phyloP scores from a whole-genome alignment of 2,329 filamentous ascomycete genomes.

The Exophiala lecanii-corni region DNA sequence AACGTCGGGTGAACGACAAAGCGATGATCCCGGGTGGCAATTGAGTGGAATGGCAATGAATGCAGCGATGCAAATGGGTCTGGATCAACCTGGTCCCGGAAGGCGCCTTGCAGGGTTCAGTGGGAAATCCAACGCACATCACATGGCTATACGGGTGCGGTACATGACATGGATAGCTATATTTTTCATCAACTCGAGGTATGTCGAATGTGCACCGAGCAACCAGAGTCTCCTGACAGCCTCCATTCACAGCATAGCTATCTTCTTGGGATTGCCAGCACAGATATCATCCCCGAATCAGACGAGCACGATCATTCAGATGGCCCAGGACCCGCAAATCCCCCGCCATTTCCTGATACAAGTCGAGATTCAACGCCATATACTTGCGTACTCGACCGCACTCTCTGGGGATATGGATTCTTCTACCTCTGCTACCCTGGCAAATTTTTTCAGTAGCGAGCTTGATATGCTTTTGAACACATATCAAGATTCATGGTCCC shows the following conservation, averaged over 20 bases:
- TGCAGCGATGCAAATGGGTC: constrained; percentile 8
- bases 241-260: constrained; percentile 2
- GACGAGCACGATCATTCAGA: constrained; percentile 3
- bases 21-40: constrained; percentile 8
- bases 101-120: background rate
- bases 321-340: constrained; percentile 5
- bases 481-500: constrained; percentile 1
- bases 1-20: constrained; percentile 3
- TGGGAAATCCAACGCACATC: constrained; percentile 1
- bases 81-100: constrained; percentile 7
- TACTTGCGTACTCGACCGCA: constrained; percentile 7
- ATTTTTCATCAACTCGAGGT: constrained; percentile 11
- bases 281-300: constrained; percentile 8
- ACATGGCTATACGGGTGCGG: constrained; percentile 5
- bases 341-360: constrained; percentile 6
- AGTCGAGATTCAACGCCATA: constrained; percentile 10
- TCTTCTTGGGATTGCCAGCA: constrained; percentile 6
- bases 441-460: constrained; percentile 10
- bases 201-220: background rate
- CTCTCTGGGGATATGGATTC: constrained; percentile 9
- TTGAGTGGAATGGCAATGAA: constrained; percentile 10
- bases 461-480: constrained; percentile 3
- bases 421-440: constrained; percentile 3
- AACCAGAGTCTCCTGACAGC: constrained; percentile 1
- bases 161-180: constrained; percentile 12